These are phyloP conservation scores for Vigna trinervia DNA, from an alignment of 306 rosid species.

Conservation along the genomic window DNA sequence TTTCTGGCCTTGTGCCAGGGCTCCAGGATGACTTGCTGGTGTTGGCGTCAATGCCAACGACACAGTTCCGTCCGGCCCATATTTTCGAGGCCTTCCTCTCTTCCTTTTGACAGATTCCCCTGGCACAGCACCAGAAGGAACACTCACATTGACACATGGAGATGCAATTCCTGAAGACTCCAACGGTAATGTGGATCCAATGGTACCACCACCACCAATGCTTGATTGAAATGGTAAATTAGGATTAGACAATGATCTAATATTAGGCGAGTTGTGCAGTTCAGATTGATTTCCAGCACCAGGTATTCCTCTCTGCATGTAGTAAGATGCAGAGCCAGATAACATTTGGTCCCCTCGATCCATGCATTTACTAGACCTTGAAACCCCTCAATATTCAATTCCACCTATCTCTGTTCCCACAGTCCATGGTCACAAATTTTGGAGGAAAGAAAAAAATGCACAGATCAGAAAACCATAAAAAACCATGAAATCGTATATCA, in stretches of 20 bases:
- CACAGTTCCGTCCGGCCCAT: constrained; percentile 87
- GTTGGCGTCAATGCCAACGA: constrained; percentile 84
- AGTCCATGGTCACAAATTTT: constrained; percentile 42
- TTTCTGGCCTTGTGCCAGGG: constrained; percentile 59
- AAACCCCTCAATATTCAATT: constrained; percentile 39
- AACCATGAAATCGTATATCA: constrained; percentile 36
- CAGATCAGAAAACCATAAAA: constrained; percentile 41
- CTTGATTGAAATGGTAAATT: constrained; percentile 70
- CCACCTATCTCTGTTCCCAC: constrained; percentile 50
- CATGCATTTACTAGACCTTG: constrained; percentile 75
- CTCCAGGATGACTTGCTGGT: constrained; percentile 62
- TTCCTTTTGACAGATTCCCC: constrained; percentile 79
- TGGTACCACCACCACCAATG: constrained; percentile 63
- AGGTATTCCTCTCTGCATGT: constrained; percentile 73
- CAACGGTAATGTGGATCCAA: constrained; percentile 72
- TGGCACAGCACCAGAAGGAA: constrained; percentile 56
- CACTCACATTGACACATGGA: constrained; percentile 71
- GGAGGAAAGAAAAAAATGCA: constrained; percentile 1
- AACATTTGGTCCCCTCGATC: constrained; percentile 95
- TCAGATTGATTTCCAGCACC: constrained; percentile 74
- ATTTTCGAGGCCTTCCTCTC: constrained; percentile 96
- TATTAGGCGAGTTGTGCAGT: constrained; percentile 54
- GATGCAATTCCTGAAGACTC: constrained; percentile 76
- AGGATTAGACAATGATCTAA: constrained; percentile 67
- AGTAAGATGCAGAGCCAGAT: constrained; percentile 82